A percentile compares a stretch with the other conserved stretches of the same genome.
Evolutionary conservation across 345 rosid species (phyloP).

Genomic region (Sonneratia caseolaris): DNA sequence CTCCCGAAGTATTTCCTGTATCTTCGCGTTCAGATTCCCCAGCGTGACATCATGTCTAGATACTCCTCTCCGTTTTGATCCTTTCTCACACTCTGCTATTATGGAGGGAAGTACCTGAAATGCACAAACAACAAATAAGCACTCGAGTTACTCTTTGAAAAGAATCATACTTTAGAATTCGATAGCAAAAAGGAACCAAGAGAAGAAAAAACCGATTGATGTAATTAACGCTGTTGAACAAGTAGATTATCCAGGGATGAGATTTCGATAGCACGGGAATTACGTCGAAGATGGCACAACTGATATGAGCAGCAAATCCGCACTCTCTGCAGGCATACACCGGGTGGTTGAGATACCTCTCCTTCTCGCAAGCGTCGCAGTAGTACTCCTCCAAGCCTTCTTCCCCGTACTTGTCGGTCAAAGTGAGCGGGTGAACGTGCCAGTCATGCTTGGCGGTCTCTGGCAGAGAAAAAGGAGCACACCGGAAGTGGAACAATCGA

Average conservation of each 20-base stretch:
- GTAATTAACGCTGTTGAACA: no score
- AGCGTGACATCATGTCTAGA: not conserved
- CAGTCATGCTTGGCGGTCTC: not conserved
- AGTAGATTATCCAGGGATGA: no score
- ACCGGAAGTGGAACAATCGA: not conserved
- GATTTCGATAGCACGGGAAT: no score
- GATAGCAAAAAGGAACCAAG: no score
- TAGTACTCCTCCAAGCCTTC: not conserved
- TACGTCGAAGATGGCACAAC: not conserved
- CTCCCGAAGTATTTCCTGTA: slow-evolving; percentile 7
- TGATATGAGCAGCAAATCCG: not conserved
- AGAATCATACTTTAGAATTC: no score
- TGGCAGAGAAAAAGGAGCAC: not conserved
- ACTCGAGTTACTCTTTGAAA: no score
- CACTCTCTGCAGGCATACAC: not conserved
- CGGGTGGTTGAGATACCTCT: not conserved
- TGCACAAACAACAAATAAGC: not conserved
- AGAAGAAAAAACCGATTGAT: no score
- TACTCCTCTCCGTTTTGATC: not conserved
- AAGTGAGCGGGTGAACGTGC: not conserved
- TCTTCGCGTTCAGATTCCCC: slow-evolving; percentile 3
- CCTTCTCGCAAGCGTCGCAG: not conserved
- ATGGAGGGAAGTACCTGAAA: not conserved
- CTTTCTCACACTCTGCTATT: not conserved
- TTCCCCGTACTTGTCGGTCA: not conserved